Base-by-base conservation (phyloP, 2,329 filamentous ascomycete genomes). In the Rutstroemia sp. region DNA sequence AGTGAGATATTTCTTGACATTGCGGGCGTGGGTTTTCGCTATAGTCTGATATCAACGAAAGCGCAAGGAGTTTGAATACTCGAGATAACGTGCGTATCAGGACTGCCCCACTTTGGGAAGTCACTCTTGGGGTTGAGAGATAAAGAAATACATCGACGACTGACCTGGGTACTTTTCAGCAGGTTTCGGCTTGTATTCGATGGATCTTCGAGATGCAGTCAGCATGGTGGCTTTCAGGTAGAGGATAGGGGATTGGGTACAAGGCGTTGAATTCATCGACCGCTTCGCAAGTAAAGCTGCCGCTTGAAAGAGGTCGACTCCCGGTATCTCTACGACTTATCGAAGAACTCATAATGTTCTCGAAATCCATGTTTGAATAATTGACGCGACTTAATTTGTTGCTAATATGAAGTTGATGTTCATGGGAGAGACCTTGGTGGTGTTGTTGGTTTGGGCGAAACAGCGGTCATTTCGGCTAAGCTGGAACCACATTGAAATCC, bases 21-120 rank as follows among this genome's bases (percentile, higher is more conserved):
- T 70, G 55, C 71, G 72, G 36, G 75, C 76, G 68, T 80, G 77
- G 60, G 73, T 70, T 63, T 78, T 79, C 42, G 77, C 77, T 78
- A 46, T 23, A 50, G n/a, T 25, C 25, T 23, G 4, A 44, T 30
- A 8, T 40, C 10, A 34, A 34, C 30, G 30, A 10, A 34, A 34
- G 30, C 30, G 30, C 30, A 23, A 57, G 39, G 21, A 48, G 39
- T 19, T 9, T n/a, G 39, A 9, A 42, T 8, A 19, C 4, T 12
- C 8, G 39, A n/a, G 39, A 42, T 42, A 19, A 19, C 16, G 39
- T 42, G 19, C 3, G 39, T 6, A 16, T n/a, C 39, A 17, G 39
- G 6, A n/a, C 6, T 14, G 9, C 39, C 39, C 39, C 39, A 42
- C 39, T 42, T 19, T 17, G 39, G 39, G 39, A 14, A 10, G 19